A percentile compares a stretch with the other conserved stretches of the same genome.
Evolutionary conservation across 352 stramenopile species (phyloP).

Genomic region (Globisporangium abappressorium): DNA sequence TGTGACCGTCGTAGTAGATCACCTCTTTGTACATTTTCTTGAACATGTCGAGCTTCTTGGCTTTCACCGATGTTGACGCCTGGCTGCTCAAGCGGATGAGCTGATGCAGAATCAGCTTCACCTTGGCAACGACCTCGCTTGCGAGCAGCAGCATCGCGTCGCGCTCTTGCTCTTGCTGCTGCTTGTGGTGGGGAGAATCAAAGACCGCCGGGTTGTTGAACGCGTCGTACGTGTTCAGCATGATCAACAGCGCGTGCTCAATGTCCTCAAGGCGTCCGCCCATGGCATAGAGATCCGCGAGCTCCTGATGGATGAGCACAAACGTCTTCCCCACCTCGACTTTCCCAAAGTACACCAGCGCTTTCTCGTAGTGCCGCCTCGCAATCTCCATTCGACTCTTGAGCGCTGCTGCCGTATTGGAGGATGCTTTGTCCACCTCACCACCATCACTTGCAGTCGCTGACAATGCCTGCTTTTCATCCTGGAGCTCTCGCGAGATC

Average conservation of each 20-base stretch:
- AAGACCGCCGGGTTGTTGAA: constrained; percentile 27
- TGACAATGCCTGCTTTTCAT: constrained; percentile 1
- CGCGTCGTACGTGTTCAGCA: constrained; percentile 76
- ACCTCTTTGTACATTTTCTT: constrained; percentile 87
- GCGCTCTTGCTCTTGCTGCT: constrained; percentile 7
- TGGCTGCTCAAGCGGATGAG: constrained; percentile 48
- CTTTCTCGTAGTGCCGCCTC: constrained; percentile 82
- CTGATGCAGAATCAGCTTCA: constrained; percentile 60
- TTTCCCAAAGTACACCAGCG: constrained; percentile 72
- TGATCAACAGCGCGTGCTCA: constrained; percentile 71
- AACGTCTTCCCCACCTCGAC: constrained; percentile 73
- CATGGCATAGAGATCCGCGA: constrained; percentile 73
- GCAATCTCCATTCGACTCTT: constrained; percentile 80
- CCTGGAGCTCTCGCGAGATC: constrained; percentile 43
- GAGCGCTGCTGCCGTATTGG: constrained; percentile 25
- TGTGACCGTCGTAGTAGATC: constrained; percentile 66
- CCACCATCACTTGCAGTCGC: background rate
- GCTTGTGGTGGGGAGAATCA: constrained; percentile 14
- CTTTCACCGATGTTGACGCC: constrained; percentile 12
- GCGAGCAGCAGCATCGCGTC: constrained; percentile 41
- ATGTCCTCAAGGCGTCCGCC: constrained; percentile 64
- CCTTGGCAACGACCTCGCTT: constrained; percentile 42
- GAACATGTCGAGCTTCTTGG: constrained; percentile 62
- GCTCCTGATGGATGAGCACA: constrained; percentile 79
- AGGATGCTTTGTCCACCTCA: constrained; percentile 18